A percentile compares a stretch with the other conserved stretches of the same genome.
Evolutionary conservation across 306 rosid species (phyloP).

Genomic region (Luffa aegyptiaca): DNA sequence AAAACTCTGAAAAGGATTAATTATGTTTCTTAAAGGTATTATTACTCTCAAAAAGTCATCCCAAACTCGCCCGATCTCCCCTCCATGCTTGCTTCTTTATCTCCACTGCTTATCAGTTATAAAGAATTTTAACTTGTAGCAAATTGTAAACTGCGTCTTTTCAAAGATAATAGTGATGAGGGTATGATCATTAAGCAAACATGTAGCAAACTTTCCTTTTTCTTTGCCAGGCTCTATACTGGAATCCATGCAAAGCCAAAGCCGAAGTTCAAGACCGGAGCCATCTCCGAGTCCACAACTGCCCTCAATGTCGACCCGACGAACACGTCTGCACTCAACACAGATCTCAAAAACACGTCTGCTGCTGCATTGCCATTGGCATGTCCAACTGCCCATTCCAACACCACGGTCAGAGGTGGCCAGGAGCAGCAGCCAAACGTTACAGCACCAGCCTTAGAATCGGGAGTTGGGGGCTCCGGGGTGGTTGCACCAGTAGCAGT

Average conservation of each 20-base stretch:
- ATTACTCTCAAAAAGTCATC: background rate
- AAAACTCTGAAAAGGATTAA: background rate
- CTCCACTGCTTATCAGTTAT: background rate
- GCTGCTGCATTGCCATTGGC: constrained; percentile 40
- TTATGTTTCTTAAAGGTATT: background rate
- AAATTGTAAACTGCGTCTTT: background rate
- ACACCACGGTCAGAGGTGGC: constrained; percentile 24
- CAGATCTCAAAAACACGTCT: constrained; percentile 47
- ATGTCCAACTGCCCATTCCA: constrained; percentile 28
- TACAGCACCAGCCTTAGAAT: constrained; percentile 18
- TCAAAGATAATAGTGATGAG: background rate
- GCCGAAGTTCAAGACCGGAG: constrained; percentile 77
- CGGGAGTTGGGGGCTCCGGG: constrained; percentile 21
- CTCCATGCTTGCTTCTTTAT: background rate
- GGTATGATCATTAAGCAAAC: background rate
- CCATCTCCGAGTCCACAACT: constrained; percentile 87
- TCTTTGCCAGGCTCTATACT: constrained; percentile 56
- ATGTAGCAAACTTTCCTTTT: background rate
- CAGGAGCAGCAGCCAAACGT: constrained; percentile 27
- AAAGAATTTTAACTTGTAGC: background rate
- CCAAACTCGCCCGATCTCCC: background rate
- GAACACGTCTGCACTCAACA: constrained; percentile 38
- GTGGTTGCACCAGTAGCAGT: constrained; percentile 21
- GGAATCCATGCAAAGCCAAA: constrained; percentile 96
- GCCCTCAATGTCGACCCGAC: constrained; percentile 83